Evolutionary conservation across 2,329 filamentous ascomycete genomes (phyloP).

Genomic region (Cladophialophora exuberans): DNA sequence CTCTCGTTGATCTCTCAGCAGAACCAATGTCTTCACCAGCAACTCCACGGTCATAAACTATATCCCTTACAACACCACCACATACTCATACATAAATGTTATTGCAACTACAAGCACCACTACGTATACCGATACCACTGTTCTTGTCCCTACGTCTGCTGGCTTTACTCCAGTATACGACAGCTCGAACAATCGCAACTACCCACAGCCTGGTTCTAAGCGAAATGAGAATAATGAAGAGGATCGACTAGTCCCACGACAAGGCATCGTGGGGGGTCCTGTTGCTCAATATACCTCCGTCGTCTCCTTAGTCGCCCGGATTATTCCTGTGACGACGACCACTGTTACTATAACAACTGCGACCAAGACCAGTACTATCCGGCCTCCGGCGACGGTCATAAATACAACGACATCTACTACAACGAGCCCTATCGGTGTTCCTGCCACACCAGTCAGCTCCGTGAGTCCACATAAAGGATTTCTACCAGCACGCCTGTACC

Average conservation of each 20-base stretch:
- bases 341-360: background rate
- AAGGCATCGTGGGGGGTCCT: background rate
- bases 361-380: slow-evolving; percentile 2
- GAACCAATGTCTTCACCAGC: slow-evolving; percentile 2
- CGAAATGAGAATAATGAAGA: background rate
- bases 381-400: background rate
- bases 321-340: background rate
- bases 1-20: too few species aligned
- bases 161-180: slow-evolving; percentile 3
- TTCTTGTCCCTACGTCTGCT: background rate
- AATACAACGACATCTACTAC: background rate
- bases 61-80: background rate
- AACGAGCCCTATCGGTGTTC: slow-evolving; percentile 3
- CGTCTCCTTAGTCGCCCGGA: slow-evolving; percentile 2
- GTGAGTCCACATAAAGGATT: background rate
- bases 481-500: background rate
- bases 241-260: background rate
- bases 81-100: background rate
- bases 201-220: background rate
- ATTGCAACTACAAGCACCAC: background rate
- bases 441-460: slow-evolving; percentile 3
- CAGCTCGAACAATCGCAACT: slow-evolving; percentile 1
- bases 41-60: slow-evolving; percentile 1
- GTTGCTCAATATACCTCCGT: slow-evolving; percentile 1
- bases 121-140: background rate